These are phyloP conservation scores for Penstemon newberryi DNA, from an alignment of 257 asterid species.

Conservation along the genomic window DNA sequence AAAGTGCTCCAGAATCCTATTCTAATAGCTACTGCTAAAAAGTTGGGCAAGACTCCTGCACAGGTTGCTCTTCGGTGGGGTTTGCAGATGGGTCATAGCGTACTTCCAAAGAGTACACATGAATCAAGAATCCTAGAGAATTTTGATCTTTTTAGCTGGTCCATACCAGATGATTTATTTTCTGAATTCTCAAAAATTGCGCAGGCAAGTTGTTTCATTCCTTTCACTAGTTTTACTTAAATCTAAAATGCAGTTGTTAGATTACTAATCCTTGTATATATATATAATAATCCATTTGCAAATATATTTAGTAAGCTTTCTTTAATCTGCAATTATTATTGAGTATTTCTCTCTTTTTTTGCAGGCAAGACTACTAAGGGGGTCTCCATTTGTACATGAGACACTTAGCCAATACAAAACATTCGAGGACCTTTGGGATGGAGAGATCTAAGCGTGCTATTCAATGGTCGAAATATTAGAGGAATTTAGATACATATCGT, in stretches of 20 bases:
- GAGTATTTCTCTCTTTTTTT: constrained; percentile 6
- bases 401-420: constrained; percentile 67
- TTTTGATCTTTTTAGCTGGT: constrained; percentile 53
- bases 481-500: neutral
- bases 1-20: constrained; percentile 68
- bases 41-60: constrained; percentile 54
- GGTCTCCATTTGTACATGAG: constrained; percentile 50
- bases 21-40: constrained; percentile 43
- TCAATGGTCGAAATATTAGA: neutral
- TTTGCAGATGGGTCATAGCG: constrained; percentile 55
- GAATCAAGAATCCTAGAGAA: constrained; percentile 56
- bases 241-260: no score
- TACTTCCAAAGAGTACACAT: constrained; percentile 49
- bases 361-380: constrained; percentile 72
- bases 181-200: constrained; percentile 45
- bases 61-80: constrained; percentile 65
- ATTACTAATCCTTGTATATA: no score
- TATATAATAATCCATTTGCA: neutral
- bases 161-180: constrained; percentile 48
- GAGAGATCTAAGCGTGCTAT: constrained; percentile 53
- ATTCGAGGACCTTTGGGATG: constrained; percentile 87
- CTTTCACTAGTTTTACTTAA: constrained; percentile 1
- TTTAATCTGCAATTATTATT: neutral
- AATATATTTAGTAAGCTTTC: no score
- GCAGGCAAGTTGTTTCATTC: constrained; percentile 44